These are phyloP conservation scores for Alloteropsis semialata DNA, from an alignment of 176 grass and related monocot genomes.

Conservation along the genomic window DNA sequence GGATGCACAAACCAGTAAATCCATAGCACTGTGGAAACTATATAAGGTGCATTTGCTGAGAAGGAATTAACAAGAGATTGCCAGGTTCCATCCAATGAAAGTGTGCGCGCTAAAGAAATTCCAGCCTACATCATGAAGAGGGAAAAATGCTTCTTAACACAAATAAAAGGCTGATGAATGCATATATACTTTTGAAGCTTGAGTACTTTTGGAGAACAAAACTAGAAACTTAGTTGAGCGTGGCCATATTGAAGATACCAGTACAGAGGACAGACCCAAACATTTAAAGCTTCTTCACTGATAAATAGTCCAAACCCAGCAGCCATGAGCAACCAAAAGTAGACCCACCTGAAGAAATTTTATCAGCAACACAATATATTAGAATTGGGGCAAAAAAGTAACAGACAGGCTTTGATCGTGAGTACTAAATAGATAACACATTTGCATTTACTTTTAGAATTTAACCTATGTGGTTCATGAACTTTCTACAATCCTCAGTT, in stretches of 20 bases:
- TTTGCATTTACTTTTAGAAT: slow-evolving; percentile 1
- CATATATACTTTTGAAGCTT: not conserved
- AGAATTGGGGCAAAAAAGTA: not conserved
- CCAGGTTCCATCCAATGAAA: slow-evolving; percentile 82
- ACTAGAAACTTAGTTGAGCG: slow-evolving; percentile 25
- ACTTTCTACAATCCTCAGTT: not conserved
- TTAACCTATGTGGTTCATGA: not conserved
- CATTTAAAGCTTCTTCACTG: slow-evolving; percentile 88
- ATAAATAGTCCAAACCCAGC: slow-evolving; percentile 88
- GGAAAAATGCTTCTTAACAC: slow-evolving; percentile 19
- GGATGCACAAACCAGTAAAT: slow-evolving; percentile 74
- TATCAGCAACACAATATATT: not conserved
- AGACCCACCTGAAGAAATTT: slow-evolving; percentile 75
- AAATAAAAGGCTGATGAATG: slow-evolving; percentile 3
- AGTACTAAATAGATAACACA: not conserved
- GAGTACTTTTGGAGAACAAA: slow-evolving; percentile 2
- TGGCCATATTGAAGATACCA: slow-evolving; percentile 52
- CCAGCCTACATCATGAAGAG: slow-evolving; percentile 58
- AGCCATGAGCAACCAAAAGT: slow-evolving; percentile 90
- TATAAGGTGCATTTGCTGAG: slow-evolving; percentile 64
- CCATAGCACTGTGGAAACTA: slow-evolving; percentile 82
- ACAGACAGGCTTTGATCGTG: not conserved
- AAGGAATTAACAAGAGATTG: slow-evolving; percentile 70
- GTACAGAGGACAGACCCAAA: slow-evolving; percentile 92
- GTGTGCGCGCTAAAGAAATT: slow-evolving; percentile 74